Conservation (phyloP, 768 basidiomycete genomes). For the Arthromyces matolae region DNA sequence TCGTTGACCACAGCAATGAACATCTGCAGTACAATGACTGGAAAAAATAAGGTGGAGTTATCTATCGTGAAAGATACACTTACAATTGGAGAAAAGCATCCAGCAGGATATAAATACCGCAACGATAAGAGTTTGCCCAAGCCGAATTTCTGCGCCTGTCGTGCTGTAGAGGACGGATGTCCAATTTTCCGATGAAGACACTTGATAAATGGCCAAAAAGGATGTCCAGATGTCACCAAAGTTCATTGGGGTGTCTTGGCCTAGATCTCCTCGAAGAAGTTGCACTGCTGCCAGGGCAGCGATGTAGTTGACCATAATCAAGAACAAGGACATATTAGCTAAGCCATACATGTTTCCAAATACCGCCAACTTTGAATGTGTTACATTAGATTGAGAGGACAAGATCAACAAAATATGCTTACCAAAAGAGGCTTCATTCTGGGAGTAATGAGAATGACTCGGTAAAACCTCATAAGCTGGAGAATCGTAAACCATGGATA, state of each 20-base stretch:
- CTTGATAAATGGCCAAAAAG: slow-evolving; percentile 83
- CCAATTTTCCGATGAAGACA: slow-evolving; percentile 96
- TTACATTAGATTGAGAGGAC: neutral
- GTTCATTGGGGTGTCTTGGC: slow-evolving; percentile 49
- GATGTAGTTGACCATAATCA: slow-evolving; percentile 83
- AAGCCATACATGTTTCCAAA: slow-evolving; percentile 92
- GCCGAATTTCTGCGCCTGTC: slow-evolving; percentile 53
- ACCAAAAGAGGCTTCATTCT: slow-evolving; percentile 88
- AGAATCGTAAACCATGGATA: slow-evolving; percentile 93
- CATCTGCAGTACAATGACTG: slow-evolving; percentile 91
- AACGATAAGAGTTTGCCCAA: slow-evolving; percentile 67
- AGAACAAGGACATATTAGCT: slow-evolving; percentile 87
- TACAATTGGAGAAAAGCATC: slow-evolving; percentile 92
- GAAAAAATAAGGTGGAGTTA: neutral
- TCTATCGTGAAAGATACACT: slow-evolving; percentile 29
- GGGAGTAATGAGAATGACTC: slow-evolving; percentile 87
- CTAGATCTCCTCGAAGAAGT: slow-evolving; percentile 80
- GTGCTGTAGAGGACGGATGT: slow-evolving; percentile 66
- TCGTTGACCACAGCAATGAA: slow-evolving; percentile 98
- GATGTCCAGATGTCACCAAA: slow-evolving; percentile 83
- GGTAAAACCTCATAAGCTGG: slow-evolving; percentile 83
- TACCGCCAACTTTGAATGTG: slow-evolving; percentile 59
- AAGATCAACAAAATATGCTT: slow-evolving; percentile 20
- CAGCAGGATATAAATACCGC: slow-evolving; percentile 75
- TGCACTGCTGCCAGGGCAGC: slow-evolving; percentile 82